phyloP scores from a whole-genome alignment of 106 monocot species.

The Acorus calamus region DNA sequence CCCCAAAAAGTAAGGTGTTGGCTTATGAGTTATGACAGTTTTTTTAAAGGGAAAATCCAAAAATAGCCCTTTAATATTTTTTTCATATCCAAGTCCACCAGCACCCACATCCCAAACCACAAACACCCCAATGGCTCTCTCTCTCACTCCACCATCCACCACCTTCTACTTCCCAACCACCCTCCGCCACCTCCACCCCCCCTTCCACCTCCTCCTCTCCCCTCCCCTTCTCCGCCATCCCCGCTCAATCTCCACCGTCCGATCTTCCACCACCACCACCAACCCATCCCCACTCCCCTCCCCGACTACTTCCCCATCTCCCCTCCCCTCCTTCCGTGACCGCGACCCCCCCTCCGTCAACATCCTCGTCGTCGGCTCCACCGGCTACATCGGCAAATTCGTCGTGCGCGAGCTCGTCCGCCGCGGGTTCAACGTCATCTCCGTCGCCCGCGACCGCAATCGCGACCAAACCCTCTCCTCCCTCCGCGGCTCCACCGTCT shows the following conservation, averaged over 20 bases:
- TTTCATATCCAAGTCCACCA: too few species aligned
- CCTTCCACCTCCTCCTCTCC: background rate
- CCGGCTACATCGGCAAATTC: constrained; percentile 85
- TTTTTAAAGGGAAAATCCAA: too few species aligned
- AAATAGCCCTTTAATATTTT: too few species aligned
- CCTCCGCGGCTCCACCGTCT: constrained; percentile 43
- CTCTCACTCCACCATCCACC: background rate
- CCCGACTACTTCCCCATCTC: background rate
- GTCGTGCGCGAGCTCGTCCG: constrained; percentile 72
- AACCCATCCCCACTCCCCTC: background rate
- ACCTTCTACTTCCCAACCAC: constrained; percentile 1
- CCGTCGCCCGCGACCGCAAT: constrained; percentile 64
- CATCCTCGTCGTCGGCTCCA: constrained; percentile 68
- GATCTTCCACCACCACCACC: background rate
- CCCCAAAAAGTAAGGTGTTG: too few species aligned
- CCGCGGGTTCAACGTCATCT: constrained; percentile 67
- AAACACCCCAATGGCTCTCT: too few species aligned
- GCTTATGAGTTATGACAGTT: too few species aligned
- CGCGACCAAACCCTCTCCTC: constrained; percentile 31
- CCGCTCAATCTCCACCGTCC: background rate
- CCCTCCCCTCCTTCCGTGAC: constrained; percentile 21
- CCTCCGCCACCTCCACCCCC: background rate
- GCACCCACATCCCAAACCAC: too few species aligned
- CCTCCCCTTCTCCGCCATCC: background rate
- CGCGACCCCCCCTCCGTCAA: constrained; percentile 32